Evolutionary conservation across 345 rosid genomes (phyloP), one percentile per base, ranked within the genome.

Genomic region (Boechera divaricarpa): DNA sequence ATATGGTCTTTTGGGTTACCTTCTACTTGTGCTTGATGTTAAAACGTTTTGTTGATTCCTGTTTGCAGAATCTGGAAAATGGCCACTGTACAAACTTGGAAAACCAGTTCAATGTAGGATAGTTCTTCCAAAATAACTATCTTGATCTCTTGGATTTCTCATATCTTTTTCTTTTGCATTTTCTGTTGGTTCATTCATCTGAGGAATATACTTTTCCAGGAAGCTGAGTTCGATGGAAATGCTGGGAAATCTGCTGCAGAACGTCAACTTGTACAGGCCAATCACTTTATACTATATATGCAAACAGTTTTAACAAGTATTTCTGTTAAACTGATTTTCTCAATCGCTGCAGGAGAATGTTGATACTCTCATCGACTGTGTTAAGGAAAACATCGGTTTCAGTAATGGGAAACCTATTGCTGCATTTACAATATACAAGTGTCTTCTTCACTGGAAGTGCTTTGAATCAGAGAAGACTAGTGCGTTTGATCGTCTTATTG

Each of bases 371-470:
- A 90, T 95, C 65, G 79, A 76, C 61, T 88, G 94, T 79, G 99
- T 95, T 49, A 70, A 47, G 63, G 84, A 85, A 54, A 89, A 88
- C 81, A 82, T 95, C 52, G 97, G 96, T 18, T 91, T 85, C 82
- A 90, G 92, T 81, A 84, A 91, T 18, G 98, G 88, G 63, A 95
- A 95, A 79, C 91, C 99, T 51, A 70, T 91, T 80, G 98, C 99
- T 29, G 99, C 98, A 67, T 88, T 92, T 84, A 92, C 99, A 66
- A 91, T 91, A 73, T 95, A 95, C 78, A 92, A 84, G 74, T 95
- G 98, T 82, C 99, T 92, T 76, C 94, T 95, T 74, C 91, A 90
- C 51, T 92, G 99, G 98, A 95, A 95, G 78, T 95, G 96, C 57
- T 95, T 93, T 81, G 99, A 93, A 83, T 97, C 98, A 10, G 98